Base-by-base conservation (phyloP, 2,329 filamentous ascomycete species). In the Cladosporium halotolerans region DNA sequence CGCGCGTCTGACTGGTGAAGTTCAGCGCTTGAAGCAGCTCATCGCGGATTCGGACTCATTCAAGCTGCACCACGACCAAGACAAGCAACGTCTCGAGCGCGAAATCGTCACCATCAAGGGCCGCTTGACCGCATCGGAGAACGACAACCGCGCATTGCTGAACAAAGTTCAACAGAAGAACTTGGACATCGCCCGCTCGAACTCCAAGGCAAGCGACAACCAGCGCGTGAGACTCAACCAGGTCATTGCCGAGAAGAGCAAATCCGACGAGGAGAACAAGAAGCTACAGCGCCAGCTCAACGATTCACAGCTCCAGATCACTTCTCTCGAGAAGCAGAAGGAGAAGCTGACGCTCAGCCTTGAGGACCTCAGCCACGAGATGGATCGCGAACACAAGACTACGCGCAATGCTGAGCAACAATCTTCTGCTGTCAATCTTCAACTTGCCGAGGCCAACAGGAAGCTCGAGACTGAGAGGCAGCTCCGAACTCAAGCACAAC, bases 141-240 rank as follows among this genome's bases (percentile, higher is more conserved):
- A 97, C 63, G 92, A 97, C 72, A 97, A 97, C 64, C 85, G 89
- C 48, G 86, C 90, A 4, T 76, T 99, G n/a, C 79, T 97, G 60
- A 97, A 96, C 74, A 97, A 97, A 71, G 79, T 99, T 14, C 92
- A 97, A 65, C 92, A 97, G 65, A 97, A 97, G 75, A 93, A 95
- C 31, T 79, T 99, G 6, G 92, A 99, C 66, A 95, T 99, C 68
- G 92, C 92, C 39, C 83, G 93, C 43, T 93, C 92, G 0, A 89
- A 83, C 56, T 95, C 91, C 4, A 85, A 86, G 55, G 92, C 88
- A 31, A 90, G 82, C 57, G 92, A 97, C 62, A 88, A 84, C 32
- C 88, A 90, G 44, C 84, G 91, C 36, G 79, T 84, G 2, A 87
- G 93, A 60, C 76, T 96, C 45, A 71, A 81, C 38, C 83, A 85